Conservation (phyloP, 2,329 filamentous ascomycete species). For the Claviceps sp. region DNA sequence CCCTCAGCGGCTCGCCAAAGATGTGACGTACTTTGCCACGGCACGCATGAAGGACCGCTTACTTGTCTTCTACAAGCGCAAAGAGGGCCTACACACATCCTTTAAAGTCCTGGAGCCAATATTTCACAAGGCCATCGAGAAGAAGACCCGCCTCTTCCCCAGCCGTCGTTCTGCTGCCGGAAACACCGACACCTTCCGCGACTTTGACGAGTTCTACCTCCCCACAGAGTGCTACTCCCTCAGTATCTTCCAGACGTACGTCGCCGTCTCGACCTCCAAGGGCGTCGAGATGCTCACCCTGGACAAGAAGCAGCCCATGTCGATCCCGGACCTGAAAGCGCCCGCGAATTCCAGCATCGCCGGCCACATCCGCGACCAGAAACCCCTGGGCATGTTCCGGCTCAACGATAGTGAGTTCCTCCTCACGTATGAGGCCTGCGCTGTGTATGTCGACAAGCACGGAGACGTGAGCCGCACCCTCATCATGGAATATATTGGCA, state of each 20-base stretch:
- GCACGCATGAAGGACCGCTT: constrained; percentile 95
- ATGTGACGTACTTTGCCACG: constrained; percentile 93
- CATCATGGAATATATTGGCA: constrained; percentile 98
- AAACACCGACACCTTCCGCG: constrained; percentile 87
- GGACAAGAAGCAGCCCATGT: constrained; percentile 94
- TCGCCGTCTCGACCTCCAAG: constrained; percentile 80
- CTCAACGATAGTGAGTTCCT: constrained; percentile 87
- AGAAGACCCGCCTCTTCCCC: constrained; percentile 56
- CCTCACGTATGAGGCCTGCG: constrained; percentile 87
- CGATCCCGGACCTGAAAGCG: constrained; percentile 73
- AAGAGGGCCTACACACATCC: constrained; percentile 79
- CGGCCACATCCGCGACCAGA: constrained; percentile 65
- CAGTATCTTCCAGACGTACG: constrained; percentile 89
- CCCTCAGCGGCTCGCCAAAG: constrained; percentile 84
- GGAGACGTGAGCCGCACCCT: constrained; percentile 88
- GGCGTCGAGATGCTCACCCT: constrained; percentile 93
- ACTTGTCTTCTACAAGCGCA: constrained; percentile 93
- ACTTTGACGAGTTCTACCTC: constrained; percentile 98
- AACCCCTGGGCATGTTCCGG: constrained; percentile 90
- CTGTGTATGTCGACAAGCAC: constrained; percentile 96
- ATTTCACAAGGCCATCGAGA: constrained; percentile 81
- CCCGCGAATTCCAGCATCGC: constrained; percentile 76
- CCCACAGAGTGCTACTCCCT: constrained; percentile 89
- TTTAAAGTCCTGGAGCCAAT: constrained; percentile 97
- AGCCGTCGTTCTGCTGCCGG: constrained; percentile 47